phyloP scores from a whole-genome alignment of 306 rosid species.

The Abrus precatorius region DNA sequence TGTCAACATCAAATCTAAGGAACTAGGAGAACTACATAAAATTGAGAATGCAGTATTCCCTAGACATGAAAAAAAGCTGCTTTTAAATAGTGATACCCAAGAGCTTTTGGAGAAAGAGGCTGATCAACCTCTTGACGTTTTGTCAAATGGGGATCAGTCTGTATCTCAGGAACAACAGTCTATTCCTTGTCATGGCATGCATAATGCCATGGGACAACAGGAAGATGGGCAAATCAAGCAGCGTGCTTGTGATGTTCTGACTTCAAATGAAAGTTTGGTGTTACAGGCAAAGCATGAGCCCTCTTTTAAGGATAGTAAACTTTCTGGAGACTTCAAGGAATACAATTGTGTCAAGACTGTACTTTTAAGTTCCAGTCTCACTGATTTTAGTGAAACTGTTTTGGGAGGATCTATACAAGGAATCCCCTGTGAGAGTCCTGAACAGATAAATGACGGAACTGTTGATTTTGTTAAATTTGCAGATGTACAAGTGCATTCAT shows the following conservation, averaged over 20 bases:
- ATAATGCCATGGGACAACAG: conserved; percentile 41
- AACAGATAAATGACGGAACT: conserved; percentile 48
- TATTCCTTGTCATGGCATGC: conserved; percentile 18
- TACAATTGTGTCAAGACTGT: conserved; percentile 44
- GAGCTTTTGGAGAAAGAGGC: conserved; percentile 52
- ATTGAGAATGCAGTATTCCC: conserved; percentile 42
- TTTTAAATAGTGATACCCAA: conserved; percentile 33
- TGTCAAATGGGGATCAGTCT: conserved; percentile 46
- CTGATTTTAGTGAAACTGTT: conserved; percentile 46
- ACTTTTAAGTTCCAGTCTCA: conserved; percentile 38
- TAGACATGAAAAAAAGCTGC: conserved; percentile 41
- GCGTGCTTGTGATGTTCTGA: conserved; percentile 39
- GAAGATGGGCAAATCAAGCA: conserved; percentile 52
- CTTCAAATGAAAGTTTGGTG: conserved; percentile 48
- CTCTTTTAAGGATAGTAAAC: conserved; percentile 41
- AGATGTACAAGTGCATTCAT: conserved; percentile 48
- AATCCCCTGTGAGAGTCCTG: conserved; percentile 33
- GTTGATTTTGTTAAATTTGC: conserved; percentile 44
- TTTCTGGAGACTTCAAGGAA: conserved; percentile 51
- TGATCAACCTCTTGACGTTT: conserved; percentile 23
- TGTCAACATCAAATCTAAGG: conserved; percentile 29
- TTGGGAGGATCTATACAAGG: conserved; percentile 37
- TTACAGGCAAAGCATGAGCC: conserved; percentile 30
- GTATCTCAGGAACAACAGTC: conserved; percentile 47
- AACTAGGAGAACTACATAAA: conserved; percentile 48